Evolutionary conservation across 257 asterid genomes (phyloP), one percentile per base, ranked within the genome.

Genomic region (Galeopsis tetrahit): DNA sequence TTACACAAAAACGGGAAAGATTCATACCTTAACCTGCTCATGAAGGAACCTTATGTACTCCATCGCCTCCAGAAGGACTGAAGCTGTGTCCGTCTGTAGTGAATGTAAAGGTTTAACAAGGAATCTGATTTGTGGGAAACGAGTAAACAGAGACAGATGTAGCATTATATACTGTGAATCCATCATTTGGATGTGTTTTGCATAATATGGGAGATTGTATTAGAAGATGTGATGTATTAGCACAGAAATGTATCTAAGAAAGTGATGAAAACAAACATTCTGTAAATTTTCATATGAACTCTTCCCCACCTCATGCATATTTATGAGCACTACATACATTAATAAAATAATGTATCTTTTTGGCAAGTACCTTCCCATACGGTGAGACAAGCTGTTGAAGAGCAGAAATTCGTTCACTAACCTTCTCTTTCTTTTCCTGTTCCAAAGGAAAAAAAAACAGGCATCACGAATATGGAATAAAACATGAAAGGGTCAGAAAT

Each of bases 351-450:
- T 38, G 40, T 36, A 38, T 48, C 1, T 21, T 35, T 10, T 11
- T 0, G 36, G 31, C 15, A 34, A 28, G 15, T 69, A 92, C 98
- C 96, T 90, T 93, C 62, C 98, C 98, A 73, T 73, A 93, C 44
- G 98, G 98, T 4, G 98, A 93, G 73, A 93, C 97, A 32, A 93
- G 89, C 82, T 89, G 97, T 70, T 90, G 98, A 67, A 93, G 96
- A 68, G 92, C 96, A 0, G 89, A 80, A 63, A 93, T 85, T 31
- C 92, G 83, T 75, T 87, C 92, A 6, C 92, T 83, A 58, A 90
- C 73, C 85, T 89, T 89, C 85, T 86, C 98, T 77, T 90, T 90
- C 92, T 86, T 90, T 72, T 93, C 97, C 93, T 89, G 80, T 51
- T 32, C 28, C 70, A 14, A 15, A 63, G 35, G 58, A 49, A 56